A percentile compares a stretch with the other conserved stretches of the same genome.
Evolutionary conservation across 345 rosid genomes (phyloP).

Genomic region (Heritiera fomes): DNA sequence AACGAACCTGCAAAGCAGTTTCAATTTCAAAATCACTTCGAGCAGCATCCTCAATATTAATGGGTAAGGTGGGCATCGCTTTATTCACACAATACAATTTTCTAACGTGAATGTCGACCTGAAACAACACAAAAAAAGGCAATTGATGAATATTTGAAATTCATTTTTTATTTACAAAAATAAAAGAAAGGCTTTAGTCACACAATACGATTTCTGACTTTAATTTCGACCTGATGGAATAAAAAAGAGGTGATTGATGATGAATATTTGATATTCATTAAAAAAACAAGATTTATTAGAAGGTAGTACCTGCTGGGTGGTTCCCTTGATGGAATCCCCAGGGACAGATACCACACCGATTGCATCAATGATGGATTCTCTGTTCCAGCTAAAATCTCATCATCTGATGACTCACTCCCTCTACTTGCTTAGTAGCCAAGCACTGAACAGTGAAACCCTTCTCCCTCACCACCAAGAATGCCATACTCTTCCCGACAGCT

Average conservation of each 20-base stretch:
- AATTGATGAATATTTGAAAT: neutral
- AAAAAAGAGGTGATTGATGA: neutral
- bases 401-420: conserved; percentile 58
- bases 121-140: conserved; percentile 2
- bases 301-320: conserved; percentile 52
- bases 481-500: conserved; percentile 50
- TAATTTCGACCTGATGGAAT: conserved; percentile 60
- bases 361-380: conserved; percentile 69
- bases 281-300: neutral
- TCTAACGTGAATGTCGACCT: conserved; percentile 74
- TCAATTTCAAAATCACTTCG: conserved; percentile 78
- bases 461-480: conserved; percentile 67
- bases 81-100: conserved; percentile 61
- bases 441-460: conserved; percentile 76
- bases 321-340: conserved; percentile 48
- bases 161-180: neutral
- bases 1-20: conserved; percentile 54
- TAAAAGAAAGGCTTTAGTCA: conserved; percentile 44
- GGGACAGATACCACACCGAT: conserved; percentile 56
- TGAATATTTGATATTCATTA: neutral
- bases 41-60: conserved; percentile 79
- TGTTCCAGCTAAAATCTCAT: conserved; percentile 50
- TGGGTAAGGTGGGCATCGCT: conserved; percentile 60
- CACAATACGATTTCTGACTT: conserved; percentile 56
- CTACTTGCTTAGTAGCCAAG: conserved; percentile 50